phyloP scores from a whole-genome alignment of 495 filamentous ascomycete species.

The Penicillium flavigenum region DNA sequence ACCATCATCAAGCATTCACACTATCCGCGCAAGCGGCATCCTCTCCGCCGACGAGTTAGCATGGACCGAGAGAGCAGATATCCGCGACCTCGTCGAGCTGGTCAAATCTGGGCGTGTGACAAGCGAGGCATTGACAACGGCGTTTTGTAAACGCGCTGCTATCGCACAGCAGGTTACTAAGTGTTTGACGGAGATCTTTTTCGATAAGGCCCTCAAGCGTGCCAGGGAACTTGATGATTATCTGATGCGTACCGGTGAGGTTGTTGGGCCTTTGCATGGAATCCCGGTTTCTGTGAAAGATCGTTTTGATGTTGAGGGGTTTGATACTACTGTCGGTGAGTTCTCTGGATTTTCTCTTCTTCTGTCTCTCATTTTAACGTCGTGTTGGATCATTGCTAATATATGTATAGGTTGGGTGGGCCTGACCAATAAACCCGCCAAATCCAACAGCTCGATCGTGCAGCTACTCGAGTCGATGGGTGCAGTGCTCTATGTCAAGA shows the following conservation, averaged over 20 bases:
- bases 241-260: conserved; percentile 34
- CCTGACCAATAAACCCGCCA: conserved; percentile 29
- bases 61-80: conserved; percentile 48
- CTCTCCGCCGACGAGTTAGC: conserved; percentile 46
- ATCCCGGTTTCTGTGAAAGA: conserved; percentile 67
- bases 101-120: conserved; percentile 9
- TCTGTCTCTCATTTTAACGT: background rate
- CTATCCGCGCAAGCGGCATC: conserved; percentile 31
- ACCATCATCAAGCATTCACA: conserved; percentile 18
- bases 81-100: conserved; percentile 38
- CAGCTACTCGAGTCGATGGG: conserved; percentile 31
- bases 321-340: conserved; percentile 43
- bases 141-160: conserved; percentile 59
- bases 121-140: conserved; percentile 42
- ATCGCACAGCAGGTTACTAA: conserved; percentile 56
- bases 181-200: conserved; percentile 64
- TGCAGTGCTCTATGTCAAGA: conserved; percentile 60
- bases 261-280: conserved; percentile 63
- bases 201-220: conserved; percentile 39
- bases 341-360: background rate
- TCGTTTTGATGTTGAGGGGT: conserved; percentile 55
- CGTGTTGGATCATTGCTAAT: background rate
- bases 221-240: conserved; percentile 43
- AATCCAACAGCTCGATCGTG: conserved; percentile 22
- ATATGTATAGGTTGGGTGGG: conserved; percentile 31